These are phyloP conservation scores for Colletotrichum liaoningense DNA, from an alignment of 2,329 filamentous ascomycete species.

Conservation along the genomic window DNA sequence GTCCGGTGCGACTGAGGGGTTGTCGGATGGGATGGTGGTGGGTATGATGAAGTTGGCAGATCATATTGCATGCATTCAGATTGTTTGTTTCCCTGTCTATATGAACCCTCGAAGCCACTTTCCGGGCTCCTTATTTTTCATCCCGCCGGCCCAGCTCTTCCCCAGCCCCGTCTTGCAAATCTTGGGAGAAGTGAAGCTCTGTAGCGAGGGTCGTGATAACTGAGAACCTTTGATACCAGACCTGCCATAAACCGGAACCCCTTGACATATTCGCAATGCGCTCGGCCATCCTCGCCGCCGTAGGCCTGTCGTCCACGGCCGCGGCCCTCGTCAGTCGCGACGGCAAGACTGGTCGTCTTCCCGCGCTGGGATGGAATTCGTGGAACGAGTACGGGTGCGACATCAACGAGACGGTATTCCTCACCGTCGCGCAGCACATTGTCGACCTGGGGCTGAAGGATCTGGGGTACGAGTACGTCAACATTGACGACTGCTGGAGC, in stretches of 20 bases:
- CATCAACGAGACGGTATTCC: slow-evolving; percentile 61
- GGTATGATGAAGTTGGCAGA: not conserved
- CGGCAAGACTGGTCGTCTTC: slow-evolving; percentile 42
- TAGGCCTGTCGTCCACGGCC: slow-evolving; percentile 9
- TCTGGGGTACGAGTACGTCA: slow-evolving; percentile 68
- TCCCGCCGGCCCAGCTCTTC: slow-evolving; percentile 1
- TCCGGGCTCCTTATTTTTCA: not conserved
- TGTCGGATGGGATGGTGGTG: not conserved
- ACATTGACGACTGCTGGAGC: slow-evolving; percentile 73
- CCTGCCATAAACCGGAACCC: not conserved
- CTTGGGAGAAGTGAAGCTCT: not conserved
- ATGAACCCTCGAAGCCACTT: not conserved
- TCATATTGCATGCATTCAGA: not conserved
- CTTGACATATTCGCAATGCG: slow-evolving; percentile 12
- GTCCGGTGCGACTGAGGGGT: not conserved
- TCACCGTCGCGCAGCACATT: slow-evolving; percentile 58
- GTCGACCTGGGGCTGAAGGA: slow-evolving; percentile 62
- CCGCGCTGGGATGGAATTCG: slow-evolving; percentile 60
- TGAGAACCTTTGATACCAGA: not conserved
- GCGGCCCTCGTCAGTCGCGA: slow-evolving; percentile 34
- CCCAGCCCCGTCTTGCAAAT: not conserved
- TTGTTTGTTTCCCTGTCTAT: not conserved
- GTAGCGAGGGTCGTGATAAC: not conserved
- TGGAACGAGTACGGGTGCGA: slow-evolving; percentile 66
- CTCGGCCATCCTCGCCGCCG: not conserved